These are phyloP conservation scores for Hanseniaspora clermontiae DNA, from an alignment of 805 yeast species.

Conservation along the genomic window DNA sequence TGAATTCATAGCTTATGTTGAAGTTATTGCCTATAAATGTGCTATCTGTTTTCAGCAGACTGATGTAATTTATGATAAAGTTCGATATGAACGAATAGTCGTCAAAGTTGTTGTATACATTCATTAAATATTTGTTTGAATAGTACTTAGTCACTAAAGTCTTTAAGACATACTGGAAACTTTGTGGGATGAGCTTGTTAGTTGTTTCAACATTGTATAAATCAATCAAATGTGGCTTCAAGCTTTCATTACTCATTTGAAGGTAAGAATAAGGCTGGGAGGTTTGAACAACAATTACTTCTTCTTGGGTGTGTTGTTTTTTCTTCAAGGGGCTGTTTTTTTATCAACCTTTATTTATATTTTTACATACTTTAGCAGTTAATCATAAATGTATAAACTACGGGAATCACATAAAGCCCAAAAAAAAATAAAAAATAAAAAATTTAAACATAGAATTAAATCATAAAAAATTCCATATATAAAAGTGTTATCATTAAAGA, in stretches of 20 bases:
- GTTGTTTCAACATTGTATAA: slow-evolving; percentile 2
- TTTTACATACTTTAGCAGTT: not conserved
- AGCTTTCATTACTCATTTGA: not conserved
- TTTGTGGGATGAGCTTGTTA: slow-evolving; percentile 1
- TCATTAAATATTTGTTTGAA: slow-evolving; percentile 5
- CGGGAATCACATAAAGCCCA: not conserved
- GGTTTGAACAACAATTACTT: too few species aligned
- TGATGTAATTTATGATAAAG: not conserved
- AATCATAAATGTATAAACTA: too few species aligned
- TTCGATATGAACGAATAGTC: not conserved
- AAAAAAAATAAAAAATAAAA: not conserved
- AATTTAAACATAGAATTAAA: not conserved
- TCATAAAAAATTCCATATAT: not conserved
- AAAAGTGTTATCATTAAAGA: not conserved
- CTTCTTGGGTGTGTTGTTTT: too few species aligned
- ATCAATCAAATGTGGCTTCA: slow-evolving; percentile 1
- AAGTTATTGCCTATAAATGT: slow-evolving; percentile 10
- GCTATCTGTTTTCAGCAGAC: not conserved
- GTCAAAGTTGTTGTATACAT: slow-evolving; percentile 6
- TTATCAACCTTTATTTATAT: too few species aligned
- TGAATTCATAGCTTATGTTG: not conserved
- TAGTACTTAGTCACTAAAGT: slow-evolving; percentile 2
- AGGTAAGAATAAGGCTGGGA: not conserved
- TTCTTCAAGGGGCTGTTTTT: too few species aligned
- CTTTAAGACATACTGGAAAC: not conserved